A percentile compares a stretch with the other conserved stretches of the same genome.
Conservation (phyloP, 345 rosid species). For the Syzygium oleosum region DNA sequence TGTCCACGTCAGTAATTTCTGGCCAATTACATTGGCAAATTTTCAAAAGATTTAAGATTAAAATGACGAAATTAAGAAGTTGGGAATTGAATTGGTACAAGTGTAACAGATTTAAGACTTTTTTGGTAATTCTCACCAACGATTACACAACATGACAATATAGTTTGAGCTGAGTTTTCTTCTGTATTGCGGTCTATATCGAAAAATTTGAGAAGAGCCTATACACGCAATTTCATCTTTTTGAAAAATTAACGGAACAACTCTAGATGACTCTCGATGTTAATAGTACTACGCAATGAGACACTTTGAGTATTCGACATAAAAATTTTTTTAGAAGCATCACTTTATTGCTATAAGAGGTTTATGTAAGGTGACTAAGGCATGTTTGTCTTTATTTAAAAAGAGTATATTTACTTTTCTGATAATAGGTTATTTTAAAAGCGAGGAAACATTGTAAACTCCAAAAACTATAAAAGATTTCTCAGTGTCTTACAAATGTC, state of each 20-base stretch:
- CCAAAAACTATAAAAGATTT: no score
- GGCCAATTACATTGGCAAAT: no score
- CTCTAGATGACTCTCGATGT: not conserved
- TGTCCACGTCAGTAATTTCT: no score
- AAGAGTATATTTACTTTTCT: not conserved
- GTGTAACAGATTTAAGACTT: no score
- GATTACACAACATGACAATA: not conserved
- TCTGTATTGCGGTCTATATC: not conserved
- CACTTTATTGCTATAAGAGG: not conserved
- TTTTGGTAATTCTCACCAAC: no score
- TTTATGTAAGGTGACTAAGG: not conserved
- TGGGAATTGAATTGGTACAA: no score
- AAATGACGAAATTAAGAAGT: no score
- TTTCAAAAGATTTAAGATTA: no score
- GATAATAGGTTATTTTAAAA: not conserved
- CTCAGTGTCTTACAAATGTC: no score
- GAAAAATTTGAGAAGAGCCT: not conserved
- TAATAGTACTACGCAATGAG: not conserved
- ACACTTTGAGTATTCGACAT: not conserved
- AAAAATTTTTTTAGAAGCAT: rapidly evolving
- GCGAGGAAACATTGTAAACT: not conserved
- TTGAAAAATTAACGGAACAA: not conserved
- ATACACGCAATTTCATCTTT: not conserved
- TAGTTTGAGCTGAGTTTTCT: not conserved
- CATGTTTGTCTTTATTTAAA: not conserved